Percentiles rank a stretch among this genome's conserved stretches.
Evolutionary conservation across 1,284 basidiomycete genomes (phyloP).

Genomic region (Trametes polyzona): DNA sequence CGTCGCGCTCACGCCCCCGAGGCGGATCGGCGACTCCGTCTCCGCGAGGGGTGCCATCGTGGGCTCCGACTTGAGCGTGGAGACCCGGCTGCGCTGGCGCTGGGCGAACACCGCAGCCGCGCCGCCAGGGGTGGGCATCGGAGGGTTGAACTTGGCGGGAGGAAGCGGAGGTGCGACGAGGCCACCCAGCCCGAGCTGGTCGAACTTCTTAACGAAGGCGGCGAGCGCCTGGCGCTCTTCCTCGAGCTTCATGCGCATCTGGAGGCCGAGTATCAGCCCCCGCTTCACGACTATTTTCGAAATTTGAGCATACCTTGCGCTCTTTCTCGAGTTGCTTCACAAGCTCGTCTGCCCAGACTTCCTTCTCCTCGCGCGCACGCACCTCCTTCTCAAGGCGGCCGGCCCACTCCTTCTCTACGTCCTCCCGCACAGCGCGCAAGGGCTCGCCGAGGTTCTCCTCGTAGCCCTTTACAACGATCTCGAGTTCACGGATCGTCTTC

Average conservation of each 20-base stretch:
- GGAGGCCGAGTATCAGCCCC: neutral
- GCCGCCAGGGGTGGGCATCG: constrained; percentile 53
- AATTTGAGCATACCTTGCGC: constrained; percentile 51
- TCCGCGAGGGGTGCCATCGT: constrained; percentile 32
- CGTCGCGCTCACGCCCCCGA: constrained; percentile 38
- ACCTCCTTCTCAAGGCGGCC: constrained; percentile 64
- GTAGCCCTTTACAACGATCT: constrained; percentile 70
- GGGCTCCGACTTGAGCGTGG: constrained; percentile 32
- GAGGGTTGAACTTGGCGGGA: constrained; percentile 44
- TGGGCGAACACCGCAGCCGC: constrained; percentile 52
- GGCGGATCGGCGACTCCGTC: constrained; percentile 53
- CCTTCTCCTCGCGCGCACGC: constrained; percentile 64
- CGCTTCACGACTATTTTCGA: neutral
- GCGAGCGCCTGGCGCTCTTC: constrained; percentile 75
- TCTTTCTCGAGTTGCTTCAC: constrained; percentile 76
- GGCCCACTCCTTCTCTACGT: constrained; percentile 81
- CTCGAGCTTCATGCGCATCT: constrained; percentile 63
- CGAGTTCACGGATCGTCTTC: constrained; percentile 71
- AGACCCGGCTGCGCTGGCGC: constrained; percentile 42
- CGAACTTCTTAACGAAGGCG: constrained; percentile 78
- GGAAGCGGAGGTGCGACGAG: constrained; percentile 41
- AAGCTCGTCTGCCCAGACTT: constrained; percentile 71
- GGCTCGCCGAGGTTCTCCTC: constrained; percentile 76
- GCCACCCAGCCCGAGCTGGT: constrained; percentile 59
- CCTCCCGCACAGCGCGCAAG: constrained; percentile 71